phyloP scores from a whole-genome alignment of 768 basidiomycete species.

The Amanita jacksonii region DNA sequence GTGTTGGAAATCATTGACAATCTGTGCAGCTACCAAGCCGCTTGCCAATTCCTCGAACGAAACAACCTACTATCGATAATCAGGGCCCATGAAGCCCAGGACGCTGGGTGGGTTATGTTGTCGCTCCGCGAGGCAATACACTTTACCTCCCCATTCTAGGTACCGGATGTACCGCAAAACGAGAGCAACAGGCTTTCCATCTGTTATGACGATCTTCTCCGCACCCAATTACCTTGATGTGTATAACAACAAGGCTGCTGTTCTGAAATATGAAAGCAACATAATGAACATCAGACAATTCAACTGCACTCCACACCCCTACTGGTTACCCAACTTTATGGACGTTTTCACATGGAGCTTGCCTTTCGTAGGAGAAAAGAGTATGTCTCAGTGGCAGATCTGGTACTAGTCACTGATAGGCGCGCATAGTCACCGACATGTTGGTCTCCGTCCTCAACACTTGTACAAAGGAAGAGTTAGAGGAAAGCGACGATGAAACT shows the following conservation, averaged over 20 bases:
- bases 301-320: conserved; percentile 91
- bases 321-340: conserved; percentile 99
- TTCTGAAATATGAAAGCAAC: conserved; percentile 98
- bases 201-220: conserved; percentile 99
- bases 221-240: conserved; percentile 98
- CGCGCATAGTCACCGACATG: conserved; percentile 86
- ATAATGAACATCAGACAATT: conserved; percentile 98
- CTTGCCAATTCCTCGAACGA: conserved; percentile 93
- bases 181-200: conserved; percentile 95
- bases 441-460: conserved; percentile 92
- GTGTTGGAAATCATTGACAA: not conserved
- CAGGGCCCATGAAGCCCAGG: conserved; percentile 96
- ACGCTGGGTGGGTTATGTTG: conserved; percentile 79
- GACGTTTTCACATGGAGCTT: conserved; percentile 99
- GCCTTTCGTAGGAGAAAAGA: conserved; percentile 98
- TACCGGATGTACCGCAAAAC: conserved; percentile 99
- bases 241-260: conserved; percentile 98
- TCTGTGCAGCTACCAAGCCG: conserved; percentile 76
- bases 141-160: conserved; percentile 25
- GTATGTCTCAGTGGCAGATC: conserved; percentile 32
- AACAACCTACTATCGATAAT: conserved; percentile 97
- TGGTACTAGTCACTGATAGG: conserved; percentile 3
- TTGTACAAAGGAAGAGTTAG: conserved; percentile 93
- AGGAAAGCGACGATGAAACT: conserved; percentile 64
- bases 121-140: conserved; percentile 1